Base-by-base conservation (phyloP, 1,284 basidiomycete genomes). In the Pyrrhoderma noxium region DNA sequence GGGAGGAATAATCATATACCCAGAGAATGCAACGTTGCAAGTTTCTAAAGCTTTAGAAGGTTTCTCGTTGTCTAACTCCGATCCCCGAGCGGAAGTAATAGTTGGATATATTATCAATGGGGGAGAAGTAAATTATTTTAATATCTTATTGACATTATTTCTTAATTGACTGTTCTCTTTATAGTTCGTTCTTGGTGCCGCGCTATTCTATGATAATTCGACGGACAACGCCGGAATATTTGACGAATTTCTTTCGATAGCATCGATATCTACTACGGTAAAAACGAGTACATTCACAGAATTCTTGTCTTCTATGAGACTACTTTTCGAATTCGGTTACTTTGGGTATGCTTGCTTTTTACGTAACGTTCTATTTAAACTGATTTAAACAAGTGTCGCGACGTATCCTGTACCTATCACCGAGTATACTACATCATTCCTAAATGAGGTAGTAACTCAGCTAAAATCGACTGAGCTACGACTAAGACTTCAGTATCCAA, bases 41-140 rank as follows among this genome's bases (percentile, higher is more conserved):
- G 21, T 56, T 8, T 52, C 47, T 46, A 35, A 9, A n/a, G 54
- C 54, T 21, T 19, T 49, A 8, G 39, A 16, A 22, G 35, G 52
- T 13, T 56, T 52, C 22, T 49, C 46, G 14, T 42, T 36, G 11
- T 45, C 37, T 8, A 56, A 56, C 36, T 48, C 54, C n/a, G 54
- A 56, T 45, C 46, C 47, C 13, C 52, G 52, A 27, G 50, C 54
- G 5, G 45, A 56, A 38, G 34, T 52, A 19, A 31, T 31, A 31
- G 7, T 11, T 31, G 5, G 35, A 16, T 56, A 49, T 27, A 34
- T 43, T 37, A 45, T 42, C 7, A 42, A 36, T 21, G 46, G 27
- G 27, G 27, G 27, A 31, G 27, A 11, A 5, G 11, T 31, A 31
- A 5, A 11, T 31, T 11, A 11, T 31, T 11, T 11, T 31, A 5